Percentiles rank a stretch among this genome's conserved stretches.
Conservation (phyloP, 768 basidiomycete genomes). For the Boletus rubroflammeus region DNA sequence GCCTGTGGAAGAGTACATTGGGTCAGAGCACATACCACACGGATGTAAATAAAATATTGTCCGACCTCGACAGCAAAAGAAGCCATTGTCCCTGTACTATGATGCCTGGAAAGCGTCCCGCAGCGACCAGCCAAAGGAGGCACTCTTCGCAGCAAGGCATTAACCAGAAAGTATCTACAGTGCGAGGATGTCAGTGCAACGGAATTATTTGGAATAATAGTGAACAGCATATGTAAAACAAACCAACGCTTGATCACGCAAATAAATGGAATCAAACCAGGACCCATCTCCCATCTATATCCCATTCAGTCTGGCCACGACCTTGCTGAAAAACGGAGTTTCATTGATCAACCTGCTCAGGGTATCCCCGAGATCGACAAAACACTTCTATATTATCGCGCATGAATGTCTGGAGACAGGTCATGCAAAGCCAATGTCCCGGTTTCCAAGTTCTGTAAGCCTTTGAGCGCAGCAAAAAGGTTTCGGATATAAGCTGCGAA, state of each 20-base stretch:
- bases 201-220: neutral
- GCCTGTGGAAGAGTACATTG: conserved; percentile 35
- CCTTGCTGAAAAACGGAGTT: neutral
- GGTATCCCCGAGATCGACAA: neutral
- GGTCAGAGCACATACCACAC: neutral
- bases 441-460: conserved; percentile 7
- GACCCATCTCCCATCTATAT: neutral
- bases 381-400: conserved; percentile 7
- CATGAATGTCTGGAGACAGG: conserved; percentile 8
- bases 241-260: neutral
- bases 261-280: neutral
- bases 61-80: no score
- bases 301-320: neutral
- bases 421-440: conserved; percentile 11
- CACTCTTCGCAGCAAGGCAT: neutral
- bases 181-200: neutral
- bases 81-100: conserved; percentile 32
- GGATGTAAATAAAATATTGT: neutral
- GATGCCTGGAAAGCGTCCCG: conserved; percentile 21
- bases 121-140: conserved; percentile 5
- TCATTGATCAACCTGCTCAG: neutral
- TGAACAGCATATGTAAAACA: neutral
- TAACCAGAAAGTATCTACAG: neutral
- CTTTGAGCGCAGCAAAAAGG: conserved; percentile 4
- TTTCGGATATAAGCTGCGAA: neutral